Base-by-base conservation (phyloP, 2,329 filamentous ascomycete species). In the Corynespora cassiicola region DNA sequence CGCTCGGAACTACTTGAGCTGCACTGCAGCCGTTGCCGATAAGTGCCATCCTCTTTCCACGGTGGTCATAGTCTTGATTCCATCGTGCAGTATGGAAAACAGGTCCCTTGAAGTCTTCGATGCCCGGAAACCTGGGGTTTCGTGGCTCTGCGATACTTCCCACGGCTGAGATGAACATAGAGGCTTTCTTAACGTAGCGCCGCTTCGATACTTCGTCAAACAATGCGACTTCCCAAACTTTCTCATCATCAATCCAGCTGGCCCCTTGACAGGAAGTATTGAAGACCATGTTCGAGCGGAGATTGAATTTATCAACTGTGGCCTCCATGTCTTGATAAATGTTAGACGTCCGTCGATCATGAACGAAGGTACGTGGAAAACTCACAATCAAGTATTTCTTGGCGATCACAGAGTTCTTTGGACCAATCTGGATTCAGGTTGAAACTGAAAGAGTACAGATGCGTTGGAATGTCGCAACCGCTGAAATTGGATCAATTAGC, bases 201-300 rank as follows among this genome's bases (percentile, higher is more conserved):
- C 57, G 31, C 23, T 53, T 37, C 0, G 61, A 61, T 10, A 54
- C 45, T 24, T 58, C 53, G 7, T 76, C 62, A 14, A 59, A 58
- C 8, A 77, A 56, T 36, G 70, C 72, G 12, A 78, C 71, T 2
- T 61, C 63, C 75, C 75, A 78, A 44, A 73, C 57, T 6, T 71
- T 73, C 7, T 56, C 58, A 6, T 71, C 62, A 18, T 75, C 69
- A 28, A 74, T 56, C 75, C 74, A 78, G 25, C 66, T 69, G 19
- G 69, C 70, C 2, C 72, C 71, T 2, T 66, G 52, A n/a, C 77
- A 66, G 39, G 72, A 61, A 8, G 68, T 72, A 34, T 71, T 68
- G 59, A 78, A 76, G 6, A 52, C 69, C 72, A 77, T 77, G 50
- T 75, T 75, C 44, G 75, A 74, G 17, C 72, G 62, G 7, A 77